These are phyloP conservation scores for Chaetomidium leptoderma DNA, from an alignment of 495 filamentous ascomycete genomes.

Conservation along the genomic window DNA sequence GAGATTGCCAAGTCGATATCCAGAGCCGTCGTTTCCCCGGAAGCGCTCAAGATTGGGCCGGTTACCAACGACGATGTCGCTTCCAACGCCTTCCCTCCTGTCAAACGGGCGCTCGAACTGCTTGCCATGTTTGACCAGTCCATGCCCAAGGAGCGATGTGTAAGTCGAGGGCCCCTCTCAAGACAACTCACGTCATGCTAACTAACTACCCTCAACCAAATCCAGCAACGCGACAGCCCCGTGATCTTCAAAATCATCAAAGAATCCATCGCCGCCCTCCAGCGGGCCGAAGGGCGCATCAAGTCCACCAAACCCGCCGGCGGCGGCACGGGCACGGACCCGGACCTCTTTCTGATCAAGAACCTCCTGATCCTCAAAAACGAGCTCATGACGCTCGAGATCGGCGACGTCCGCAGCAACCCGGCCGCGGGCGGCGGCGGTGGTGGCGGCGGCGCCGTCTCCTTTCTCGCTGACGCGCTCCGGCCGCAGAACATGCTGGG, in stretches of 20 bases:
- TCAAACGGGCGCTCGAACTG: slow-evolving; percentile 75
- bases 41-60: slow-evolving; percentile 42
- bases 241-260: slow-evolving; percentile 45
- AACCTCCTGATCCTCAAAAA: slow-evolving; percentile 89
- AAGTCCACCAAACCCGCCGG: slow-evolving; percentile 28
- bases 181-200: slow-evolving; percentile 5
- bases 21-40: slow-evolving; percentile 38
- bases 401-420: slow-evolving; percentile 73
- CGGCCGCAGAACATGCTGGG: slow-evolving; percentile 41
- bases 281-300: slow-evolving; percentile 51
- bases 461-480: slow-evolving; percentile 69
- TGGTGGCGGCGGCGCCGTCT: slow-evolving; percentile 30
- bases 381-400: slow-evolving; percentile 87
- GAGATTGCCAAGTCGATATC: slow-evolving; percentile 50
- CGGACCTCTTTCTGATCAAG: slow-evolving; percentile 83
- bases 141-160: slow-evolving; percentile 65
- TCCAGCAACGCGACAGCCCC: slow-evolving; percentile 50
- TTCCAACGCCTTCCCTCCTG: slow-evolving; percentile 53
- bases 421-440: slow-evolving; percentile 34
- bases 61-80: slow-evolving; percentile 51
- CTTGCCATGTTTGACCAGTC: slow-evolving; percentile 73
- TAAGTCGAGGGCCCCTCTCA: slow-evolving; percentile 37
- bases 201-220: slow-evolving; percentile 46
- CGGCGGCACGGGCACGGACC: slow-evolving; percentile 49
- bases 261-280: slow-evolving; percentile 44